Conservation (phyloP, 495 filamentous ascomycete species). For the Aspergillus incahuasiensis region DNA sequence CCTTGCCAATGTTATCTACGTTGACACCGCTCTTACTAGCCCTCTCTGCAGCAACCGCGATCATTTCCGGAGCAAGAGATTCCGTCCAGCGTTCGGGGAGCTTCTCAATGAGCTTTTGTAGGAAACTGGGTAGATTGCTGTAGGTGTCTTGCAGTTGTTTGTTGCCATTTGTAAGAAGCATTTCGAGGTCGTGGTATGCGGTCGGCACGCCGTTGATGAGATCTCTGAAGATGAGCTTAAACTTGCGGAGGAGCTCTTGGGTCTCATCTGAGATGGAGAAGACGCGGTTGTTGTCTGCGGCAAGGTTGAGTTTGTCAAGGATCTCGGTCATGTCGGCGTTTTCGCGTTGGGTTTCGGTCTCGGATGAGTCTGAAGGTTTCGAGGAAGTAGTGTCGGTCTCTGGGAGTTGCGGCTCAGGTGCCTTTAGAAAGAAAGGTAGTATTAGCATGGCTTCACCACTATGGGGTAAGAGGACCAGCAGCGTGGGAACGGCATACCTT, state of each 20-base stretch:
- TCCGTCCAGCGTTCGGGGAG: conserved; percentile 78
- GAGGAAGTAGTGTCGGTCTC: background rate
- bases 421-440: background rate
- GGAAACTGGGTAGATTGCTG: conserved; percentile 66
- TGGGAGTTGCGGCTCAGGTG: background rate
- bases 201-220: conserved; percentile 88
- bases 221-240: conserved; percentile 86
- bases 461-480: background rate
- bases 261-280: conserved; percentile 81
- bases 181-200: conserved; percentile 82
- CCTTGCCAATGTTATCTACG: conserved; percentile 46
- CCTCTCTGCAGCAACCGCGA: conserved; percentile 69
- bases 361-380: conserved; percentile 7
- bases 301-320: conserved; percentile 74
- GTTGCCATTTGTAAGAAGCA: conserved; percentile 76
- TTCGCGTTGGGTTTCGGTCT: conserved; percentile 51
- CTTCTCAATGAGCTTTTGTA: conserved; percentile 84
- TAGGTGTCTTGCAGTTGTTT: conserved; percentile 70
- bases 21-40: conserved; percentile 63
- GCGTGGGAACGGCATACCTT: conserved; percentile 25
- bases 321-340: conserved; percentile 69
- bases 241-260: conserved; percentile 71
- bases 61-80: conserved; percentile 68
- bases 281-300: conserved; percentile 70
- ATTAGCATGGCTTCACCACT: background rate